A percentile compares a stretch with the other conserved stretches of the same genome.
Evolutionary conservation across 1,284 basidiomycete species (phyloP).

Genomic region (Veloboletus limbatus): DNA sequence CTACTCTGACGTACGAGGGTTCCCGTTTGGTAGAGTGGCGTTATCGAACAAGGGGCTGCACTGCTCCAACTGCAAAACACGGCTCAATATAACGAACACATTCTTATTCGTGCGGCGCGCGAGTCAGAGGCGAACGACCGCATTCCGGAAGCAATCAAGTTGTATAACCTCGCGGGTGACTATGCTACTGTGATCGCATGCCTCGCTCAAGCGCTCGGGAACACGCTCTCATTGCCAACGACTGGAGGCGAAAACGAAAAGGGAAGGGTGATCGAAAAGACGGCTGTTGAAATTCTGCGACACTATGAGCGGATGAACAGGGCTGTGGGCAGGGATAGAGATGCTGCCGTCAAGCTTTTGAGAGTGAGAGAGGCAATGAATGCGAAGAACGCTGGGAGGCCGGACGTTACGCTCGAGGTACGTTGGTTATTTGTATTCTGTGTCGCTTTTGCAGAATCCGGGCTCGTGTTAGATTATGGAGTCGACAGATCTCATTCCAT

Average conservation of each 20-base stretch:
- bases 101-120: constrained; percentile 80
- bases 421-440: constrained; percentile 26
- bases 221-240: constrained; percentile 69
- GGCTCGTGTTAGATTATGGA: constrained; percentile 70
- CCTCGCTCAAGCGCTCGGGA: constrained; percentile 88
- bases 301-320: constrained; percentile 84
- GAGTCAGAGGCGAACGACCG: constrained; percentile 77
- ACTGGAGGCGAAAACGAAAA: constrained; percentile 65
- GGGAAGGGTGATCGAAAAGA: constrained; percentile 67
- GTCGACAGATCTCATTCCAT: constrained; percentile 84
- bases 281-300: constrained; percentile 80
- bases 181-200: constrained; percentile 87
- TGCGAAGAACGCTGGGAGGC: constrained; percentile 69
- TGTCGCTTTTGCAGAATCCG: background rate
- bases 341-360: constrained; percentile 76
- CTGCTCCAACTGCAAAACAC: constrained; percentile 74
- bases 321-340: constrained; percentile 72
- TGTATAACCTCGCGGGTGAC: constrained; percentile 94
- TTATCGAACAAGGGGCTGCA: constrained; percentile 80
- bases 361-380: constrained; percentile 82
- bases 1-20: constrained; percentile 6
- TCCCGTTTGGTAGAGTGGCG: constrained; percentile 58
- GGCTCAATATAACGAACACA: constrained; percentile 77
- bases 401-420: constrained; percentile 82
- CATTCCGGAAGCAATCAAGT: constrained; percentile 87